Evolutionary conservation across 2,329 filamentous ascomycete species (phyloP).

Genomic region (Monosporascus sp.): DNA sequence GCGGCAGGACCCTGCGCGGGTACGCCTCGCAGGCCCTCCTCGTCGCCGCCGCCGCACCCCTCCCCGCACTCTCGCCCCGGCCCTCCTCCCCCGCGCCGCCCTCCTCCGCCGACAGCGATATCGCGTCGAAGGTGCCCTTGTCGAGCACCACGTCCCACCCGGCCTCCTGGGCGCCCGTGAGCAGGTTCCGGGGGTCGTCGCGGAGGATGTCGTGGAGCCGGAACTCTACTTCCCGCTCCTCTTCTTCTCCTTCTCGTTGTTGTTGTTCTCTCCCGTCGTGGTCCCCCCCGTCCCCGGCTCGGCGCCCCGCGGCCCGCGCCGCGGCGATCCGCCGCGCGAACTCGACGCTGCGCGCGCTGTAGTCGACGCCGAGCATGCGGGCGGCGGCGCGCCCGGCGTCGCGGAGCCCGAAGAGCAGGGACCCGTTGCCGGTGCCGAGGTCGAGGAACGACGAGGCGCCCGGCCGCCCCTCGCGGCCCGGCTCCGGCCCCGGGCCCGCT

Average conservation of each 20-base stretch:
- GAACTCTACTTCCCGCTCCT: constrained; percentile 37
- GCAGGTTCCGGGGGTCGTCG: constrained; percentile 32
- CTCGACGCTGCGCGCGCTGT: constrained; percentile 68
- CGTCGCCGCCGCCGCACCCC: not conserved
- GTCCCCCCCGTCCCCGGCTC: constrained; percentile 21
- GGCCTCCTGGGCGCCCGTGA: constrained; percentile 12
- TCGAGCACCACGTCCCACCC: constrained; percentile 93
- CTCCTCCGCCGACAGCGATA: constrained; percentile 64
- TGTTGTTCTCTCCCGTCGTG: constrained; percentile 20
- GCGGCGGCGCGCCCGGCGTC: constrained; percentile 57
- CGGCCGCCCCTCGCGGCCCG: constrained; percentile 21
- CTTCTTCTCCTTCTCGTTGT: constrained; percentile 15
- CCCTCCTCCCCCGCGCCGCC: constrained; percentile 41
- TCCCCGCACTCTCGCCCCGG: constrained; percentile 27
- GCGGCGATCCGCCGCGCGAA: constrained; percentile 63
- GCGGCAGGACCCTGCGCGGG: constrained; percentile 56
- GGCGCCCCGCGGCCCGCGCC: constrained; percentile 18
- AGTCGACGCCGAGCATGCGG: constrained; percentile 80
- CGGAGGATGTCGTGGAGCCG: constrained; percentile 60
- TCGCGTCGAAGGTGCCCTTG: constrained; percentile 96
- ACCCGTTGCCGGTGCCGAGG: constrained; percentile 90
- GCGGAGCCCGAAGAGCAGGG: constrained; percentile 76
- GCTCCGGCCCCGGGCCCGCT: constrained; percentile 11
- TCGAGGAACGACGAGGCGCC: constrained; percentile 67
- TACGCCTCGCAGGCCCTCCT: constrained; percentile 65